Evolutionary conservation across 306 rosid genomes (phyloP).

Genomic region (Dicorynia guianensis): DNA sequence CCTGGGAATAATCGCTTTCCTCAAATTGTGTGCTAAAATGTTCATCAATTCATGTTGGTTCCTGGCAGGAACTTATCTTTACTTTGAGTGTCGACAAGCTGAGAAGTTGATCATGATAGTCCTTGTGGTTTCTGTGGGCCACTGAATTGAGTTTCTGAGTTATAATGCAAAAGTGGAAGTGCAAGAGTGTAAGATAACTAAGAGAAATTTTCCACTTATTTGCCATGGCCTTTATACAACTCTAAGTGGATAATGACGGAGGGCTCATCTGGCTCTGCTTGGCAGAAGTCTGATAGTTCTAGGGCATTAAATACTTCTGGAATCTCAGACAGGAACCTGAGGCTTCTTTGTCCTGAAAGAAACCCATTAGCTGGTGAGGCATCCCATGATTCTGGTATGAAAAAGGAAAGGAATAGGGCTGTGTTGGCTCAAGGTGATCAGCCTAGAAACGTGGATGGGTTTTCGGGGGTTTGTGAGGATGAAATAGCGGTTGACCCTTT

Average conservation of each 20-base stretch:
- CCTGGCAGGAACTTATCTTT: slow-evolving; percentile 50
- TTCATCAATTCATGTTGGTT: slow-evolving; percentile 41
- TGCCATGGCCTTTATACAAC: slow-evolving; percentile 64
- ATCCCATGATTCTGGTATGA: slow-evolving; percentile 55
- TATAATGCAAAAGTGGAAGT: slow-evolving; percentile 54
- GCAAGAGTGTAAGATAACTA: slow-evolving; percentile 49
- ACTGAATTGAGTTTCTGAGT: slow-evolving; percentile 52
- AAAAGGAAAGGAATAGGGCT: slow-evolving; percentile 61
- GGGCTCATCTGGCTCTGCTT: slow-evolving; percentile 74
- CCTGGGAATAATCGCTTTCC: background rate
- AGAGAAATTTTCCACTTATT: slow-evolving; percentile 46
- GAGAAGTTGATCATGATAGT: slow-evolving; percentile 45
- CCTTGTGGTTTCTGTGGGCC: slow-evolving; percentile 9
- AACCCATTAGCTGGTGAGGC: slow-evolving; percentile 56
- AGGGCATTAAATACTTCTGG: slow-evolving; percentile 71
- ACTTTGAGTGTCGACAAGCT: slow-evolving; percentile 34
- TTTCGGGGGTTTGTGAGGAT: slow-evolving; percentile 71
- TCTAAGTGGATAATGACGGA: slow-evolving; percentile 76
- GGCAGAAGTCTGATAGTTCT: slow-evolving; percentile 67
- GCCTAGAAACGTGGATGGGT: slow-evolving; percentile 55
- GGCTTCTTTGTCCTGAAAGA: slow-evolving; percentile 49
- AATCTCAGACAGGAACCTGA: slow-evolving; percentile 60
- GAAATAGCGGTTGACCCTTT: slow-evolving; percentile 63
- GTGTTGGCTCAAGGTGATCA: slow-evolving; percentile 54
- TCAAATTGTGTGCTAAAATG: slow-evolving; percentile 27